Base-by-base conservation (phyloP, 2,329 filamentous ascomycete genomes). In the Botryotinia calthae region DNA sequence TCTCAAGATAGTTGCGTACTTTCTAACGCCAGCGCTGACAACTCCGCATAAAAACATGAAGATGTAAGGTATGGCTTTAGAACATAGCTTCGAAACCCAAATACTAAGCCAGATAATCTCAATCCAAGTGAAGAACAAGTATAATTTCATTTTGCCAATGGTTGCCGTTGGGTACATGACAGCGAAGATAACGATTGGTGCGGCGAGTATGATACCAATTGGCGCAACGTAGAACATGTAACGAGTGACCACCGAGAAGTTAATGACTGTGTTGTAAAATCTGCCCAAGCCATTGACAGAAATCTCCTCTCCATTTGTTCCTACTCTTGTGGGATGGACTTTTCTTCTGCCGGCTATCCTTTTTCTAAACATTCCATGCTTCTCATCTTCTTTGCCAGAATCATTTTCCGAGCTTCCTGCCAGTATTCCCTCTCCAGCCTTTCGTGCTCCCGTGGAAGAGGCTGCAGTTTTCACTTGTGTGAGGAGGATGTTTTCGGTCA, bases 31-130 rank as follows among this genome's bases (percentile, higher is more conserved):
- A 22, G 88, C 87, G 80, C 89, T 91, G 79, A 93, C 87, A 44
- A 93, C 88, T 72, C 91, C 91, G 75, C 86, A 88, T 76, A 91
- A 86, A 78, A 91, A 90, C 85, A 92, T 90, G 81, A 93, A 93
- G 70, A 88, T 76, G 56, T 83, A 81, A 0, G 91, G 90, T 4
- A 91, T 79, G 25, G 87, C 79, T 80, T 88, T 88, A 22, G 90
- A 88, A 18, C 89, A 84, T 61, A 91, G 82, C 82, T 93, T 93
- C 76, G 87, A 89, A 28, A 85, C 83, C 91, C 91, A 93, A 18
- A 92, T 84, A 14, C 86, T 85, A 56, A 90, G 82, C 91, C 91
- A 93, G 51, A 90, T 85, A 69, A 91, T 84, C 79, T 92, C 88
- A 76, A 93, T 86, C 91, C 90, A 92, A 65, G 91, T 83, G 77